phyloP scores from a whole-genome alignment of 2,329 filamentous ascomycete species.

The Aureobasidium sp. region DNA sequence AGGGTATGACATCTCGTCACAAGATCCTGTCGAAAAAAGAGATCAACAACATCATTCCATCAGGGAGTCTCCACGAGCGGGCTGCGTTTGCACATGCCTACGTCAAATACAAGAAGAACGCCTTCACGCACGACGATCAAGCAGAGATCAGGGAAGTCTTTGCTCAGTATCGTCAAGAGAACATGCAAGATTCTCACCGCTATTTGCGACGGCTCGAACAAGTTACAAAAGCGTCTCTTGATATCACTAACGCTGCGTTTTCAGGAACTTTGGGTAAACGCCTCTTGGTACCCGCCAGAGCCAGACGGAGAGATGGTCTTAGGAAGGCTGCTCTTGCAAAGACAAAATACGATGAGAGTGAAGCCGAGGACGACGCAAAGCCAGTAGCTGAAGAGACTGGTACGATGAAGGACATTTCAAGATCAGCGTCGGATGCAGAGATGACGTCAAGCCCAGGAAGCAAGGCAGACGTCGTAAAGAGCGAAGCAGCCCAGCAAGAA shows the following conservation, averaged over 20 bases:
- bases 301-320: not conserved
- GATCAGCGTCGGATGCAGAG: not conserved
- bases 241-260: not conserved
- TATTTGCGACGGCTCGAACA: not conserved
- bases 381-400: not conserved
- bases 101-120: not conserved
- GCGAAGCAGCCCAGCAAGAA: not conserved
- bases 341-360: not conserved
- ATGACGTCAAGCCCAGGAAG: constrained; percentile 5
- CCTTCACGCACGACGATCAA: not conserved
- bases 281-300: not conserved
- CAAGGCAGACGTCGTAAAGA: not conserved
- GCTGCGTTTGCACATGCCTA: constrained; percentile 9
- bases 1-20: not conserved
- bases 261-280: not conserved
- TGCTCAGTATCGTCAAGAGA: not conserved
- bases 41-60: not conserved
- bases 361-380: not conserved
- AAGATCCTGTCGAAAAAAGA: not conserved
- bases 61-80: not conserved
- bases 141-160: not conserved
- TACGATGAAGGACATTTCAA: not conserved
- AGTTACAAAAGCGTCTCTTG: not conserved
- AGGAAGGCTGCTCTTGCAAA: not conserved
- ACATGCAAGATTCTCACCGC: not conserved